Conservation (phyloP, 495 filamentous ascomycete genomes). For the Aspergillus bridgeri region DNA sequence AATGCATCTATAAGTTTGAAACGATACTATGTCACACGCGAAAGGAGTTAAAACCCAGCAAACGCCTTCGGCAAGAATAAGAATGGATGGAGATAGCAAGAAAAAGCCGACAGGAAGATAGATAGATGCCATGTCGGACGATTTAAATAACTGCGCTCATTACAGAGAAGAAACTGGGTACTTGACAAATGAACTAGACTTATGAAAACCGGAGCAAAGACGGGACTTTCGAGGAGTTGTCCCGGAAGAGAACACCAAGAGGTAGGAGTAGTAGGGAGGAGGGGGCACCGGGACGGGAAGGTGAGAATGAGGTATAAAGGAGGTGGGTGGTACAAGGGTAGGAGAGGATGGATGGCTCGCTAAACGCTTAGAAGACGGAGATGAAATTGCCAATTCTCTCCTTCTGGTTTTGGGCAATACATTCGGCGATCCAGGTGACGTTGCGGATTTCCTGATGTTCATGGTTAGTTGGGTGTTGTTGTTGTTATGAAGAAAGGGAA, state of each 20-base stretch:
- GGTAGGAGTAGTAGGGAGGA: constrained; percentile 11
- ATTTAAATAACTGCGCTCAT: constrained; percentile 31
- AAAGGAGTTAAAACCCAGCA: constrained; percentile 15
- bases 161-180: constrained; percentile 8
- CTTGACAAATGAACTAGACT: neutral
- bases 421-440: constrained; percentile 99
- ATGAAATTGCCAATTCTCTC: constrained; percentile 98
- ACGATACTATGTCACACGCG: constrained; percentile 29
- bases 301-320: constrained; percentile 12
- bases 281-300: constrained; percentile 14
- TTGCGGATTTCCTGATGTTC: constrained; percentile 86
- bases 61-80: constrained; percentile 29
- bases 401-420: constrained; percentile 99
- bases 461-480: constrained; percentile 26
- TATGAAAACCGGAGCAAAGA: neutral
- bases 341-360: constrained; percentile 10
- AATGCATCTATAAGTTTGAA: constrained; percentile 10
- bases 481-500: neutral
- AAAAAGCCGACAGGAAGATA: neutral
- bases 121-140: constrained; percentile 14
- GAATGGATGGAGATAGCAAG: neutral
- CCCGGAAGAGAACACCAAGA: neutral
- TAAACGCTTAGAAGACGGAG: constrained; percentile 71
- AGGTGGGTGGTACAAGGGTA: constrained; percentile 4
- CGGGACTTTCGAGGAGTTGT: neutral